phyloP scores from a whole-genome alignment of 805 yeast genomes.

The Candida nemodendra region DNA sequence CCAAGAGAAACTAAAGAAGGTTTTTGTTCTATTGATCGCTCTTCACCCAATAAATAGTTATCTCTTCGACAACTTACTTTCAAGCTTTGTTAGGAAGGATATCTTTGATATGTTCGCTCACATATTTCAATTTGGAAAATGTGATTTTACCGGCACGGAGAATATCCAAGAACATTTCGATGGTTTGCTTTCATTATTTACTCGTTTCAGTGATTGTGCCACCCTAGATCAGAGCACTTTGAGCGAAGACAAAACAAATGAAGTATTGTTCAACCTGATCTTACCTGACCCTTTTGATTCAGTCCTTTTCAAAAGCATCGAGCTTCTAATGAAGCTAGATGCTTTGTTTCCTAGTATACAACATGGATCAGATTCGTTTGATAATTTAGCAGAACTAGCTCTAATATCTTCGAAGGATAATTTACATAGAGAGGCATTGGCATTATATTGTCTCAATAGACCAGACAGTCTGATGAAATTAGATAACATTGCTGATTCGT shows the following conservation, averaged over 20 bases:
- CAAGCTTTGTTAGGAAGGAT: constrained; percentile 7
- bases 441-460: constrained; percentile 13
- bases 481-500: constrained; percentile 11
- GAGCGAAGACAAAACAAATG: constrained; percentile 14
- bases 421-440: constrained; percentile 19
- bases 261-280: constrained; percentile 8
- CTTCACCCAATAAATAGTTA: constrained; percentile 21
- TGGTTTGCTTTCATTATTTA: constrained; percentile 17
- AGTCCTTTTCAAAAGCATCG: constrained; percentile 9
- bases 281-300: constrained; percentile 7
- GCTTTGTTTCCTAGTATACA: constrained; percentile 2
- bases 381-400: constrained; percentile 3
- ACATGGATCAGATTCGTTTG: constrained; percentile 1
- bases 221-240: constrained; percentile 23
- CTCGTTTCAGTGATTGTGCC: constrained; percentile 19
- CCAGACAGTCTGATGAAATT: constrained; percentile 23
- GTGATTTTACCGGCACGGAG: background rate
- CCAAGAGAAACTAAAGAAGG: constrained; percentile 21
- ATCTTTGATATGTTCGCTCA: constrained; percentile 11
- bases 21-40: constrained; percentile 19
- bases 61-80: constrained; percentile 16
- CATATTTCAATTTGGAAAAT: constrained; percentile 5
- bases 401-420: constrained; percentile 11
- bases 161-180: constrained; percentile 4
- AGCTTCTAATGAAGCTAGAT: constrained; percentile 6